Percentiles rank a stretch among this genome's conserved stretches.
These are phyloP conservation scores for Retiboletus flavoniger DNA, from an alignment of 1,284 basidiomycete species.

Conservation along the genomic window DNA sequence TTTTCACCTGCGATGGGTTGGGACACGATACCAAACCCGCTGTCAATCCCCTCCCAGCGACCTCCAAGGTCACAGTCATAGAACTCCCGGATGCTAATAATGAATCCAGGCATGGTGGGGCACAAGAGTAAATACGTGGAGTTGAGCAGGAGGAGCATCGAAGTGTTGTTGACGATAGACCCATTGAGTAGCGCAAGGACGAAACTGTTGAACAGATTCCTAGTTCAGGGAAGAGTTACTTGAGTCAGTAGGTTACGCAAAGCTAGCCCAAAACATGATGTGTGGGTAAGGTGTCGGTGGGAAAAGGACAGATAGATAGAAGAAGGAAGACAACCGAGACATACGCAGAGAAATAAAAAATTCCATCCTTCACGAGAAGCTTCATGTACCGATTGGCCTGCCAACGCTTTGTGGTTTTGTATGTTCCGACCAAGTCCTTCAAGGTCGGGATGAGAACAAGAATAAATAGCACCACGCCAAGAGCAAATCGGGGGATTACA, in stretches of 20 bases:
- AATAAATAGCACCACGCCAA: neutral
- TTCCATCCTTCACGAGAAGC: conserved; percentile 1
- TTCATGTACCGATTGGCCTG: conserved; percentile 4
- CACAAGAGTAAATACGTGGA: neutral
- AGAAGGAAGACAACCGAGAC: neutral
- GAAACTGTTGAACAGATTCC: neutral
- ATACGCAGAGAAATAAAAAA: conserved; percentile 9
- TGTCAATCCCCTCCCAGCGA: neutral
- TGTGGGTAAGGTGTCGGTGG: too few species aligned
- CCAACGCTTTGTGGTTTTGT: neutral
- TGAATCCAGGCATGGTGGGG: neutral
- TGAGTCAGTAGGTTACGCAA: too few species aligned
- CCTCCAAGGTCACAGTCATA: too few species aligned
- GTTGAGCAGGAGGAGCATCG: neutral
- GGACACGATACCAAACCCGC: neutral
- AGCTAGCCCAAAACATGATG: too few species aligned
- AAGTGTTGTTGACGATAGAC: neutral
- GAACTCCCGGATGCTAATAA: neutral
- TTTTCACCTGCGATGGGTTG: too few species aligned
- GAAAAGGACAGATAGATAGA: too few species aligned
- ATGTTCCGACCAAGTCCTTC: neutral
- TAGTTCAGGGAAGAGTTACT: neutral
- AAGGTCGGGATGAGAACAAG: neutral
- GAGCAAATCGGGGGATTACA: neutral
- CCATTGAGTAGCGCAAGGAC: neutral